Evolutionary conservation across 1,139 yeast species (phyloP).

Genomic region (Suhomyces coccinellae): DNA sequence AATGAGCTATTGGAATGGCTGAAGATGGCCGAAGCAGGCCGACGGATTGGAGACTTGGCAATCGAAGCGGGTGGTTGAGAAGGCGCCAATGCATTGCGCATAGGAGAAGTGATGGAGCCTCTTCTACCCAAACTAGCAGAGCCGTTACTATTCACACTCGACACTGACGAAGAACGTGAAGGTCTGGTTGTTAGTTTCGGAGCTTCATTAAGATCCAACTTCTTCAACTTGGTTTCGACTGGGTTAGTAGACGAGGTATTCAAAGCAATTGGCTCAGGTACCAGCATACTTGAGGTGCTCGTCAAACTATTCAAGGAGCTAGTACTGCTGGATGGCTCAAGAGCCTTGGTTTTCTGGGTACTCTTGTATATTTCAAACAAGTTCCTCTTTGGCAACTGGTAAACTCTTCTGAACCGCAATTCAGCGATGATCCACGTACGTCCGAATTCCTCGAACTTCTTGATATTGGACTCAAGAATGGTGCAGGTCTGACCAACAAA

Average conservation of each 20-base stretch:
- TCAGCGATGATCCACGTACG: conserved; percentile 39
- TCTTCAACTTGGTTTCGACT: conserved; percentile 19
- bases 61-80: conserved; percentile 10
- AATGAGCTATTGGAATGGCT: conserved; percentile 25
- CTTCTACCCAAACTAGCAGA: conserved; percentile 15
- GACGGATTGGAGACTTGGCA: conserved; percentile 14
- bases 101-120: conserved; percentile 24
- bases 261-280: conserved; percentile 2
- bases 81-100: conserved; percentile 18
- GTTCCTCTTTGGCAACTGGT: conserved; percentile 31
- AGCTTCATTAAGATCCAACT: conserved; percentile 20
- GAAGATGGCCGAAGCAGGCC: conserved; percentile 34
- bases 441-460: conserved; percentile 37
- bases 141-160: conserved; percentile 19
- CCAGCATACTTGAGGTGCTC: background rate
- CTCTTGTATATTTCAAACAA: conserved; percentile 23
- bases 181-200: conserved; percentile 9
- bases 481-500: conserved; percentile 31
- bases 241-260: conserved; percentile 1
- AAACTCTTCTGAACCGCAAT: conserved; percentile 36
- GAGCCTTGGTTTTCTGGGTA: conserved; percentile 10
- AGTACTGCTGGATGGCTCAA: conserved; percentile 2
- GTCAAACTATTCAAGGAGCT: conserved; percentile 2
- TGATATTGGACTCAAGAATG: conserved; percentile 24
- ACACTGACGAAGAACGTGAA: conserved; percentile 27